A percentile compares a stretch with the other conserved stretches of the same genome.
Conservation (phyloP, 805 yeast genomes). For the Priceomyces carsonii region DNA sequence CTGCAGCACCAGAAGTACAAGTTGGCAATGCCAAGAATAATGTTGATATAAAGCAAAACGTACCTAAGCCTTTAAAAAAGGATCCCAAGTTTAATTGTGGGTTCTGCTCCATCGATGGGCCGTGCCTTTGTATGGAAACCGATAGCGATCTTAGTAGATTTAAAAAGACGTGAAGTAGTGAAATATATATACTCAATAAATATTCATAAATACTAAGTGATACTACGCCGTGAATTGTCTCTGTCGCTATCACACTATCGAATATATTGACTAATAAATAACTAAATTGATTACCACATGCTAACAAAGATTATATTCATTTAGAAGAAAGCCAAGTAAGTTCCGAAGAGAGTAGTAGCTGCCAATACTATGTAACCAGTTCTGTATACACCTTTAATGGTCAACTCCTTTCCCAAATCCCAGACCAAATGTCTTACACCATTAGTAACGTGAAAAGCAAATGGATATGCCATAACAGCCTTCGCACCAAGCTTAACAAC, state of each 20-base stretch:
- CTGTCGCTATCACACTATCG: too few species aligned
- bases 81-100: constrained; percentile 31
- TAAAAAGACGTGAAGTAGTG: too few species aligned
- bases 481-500: constrained; percentile 63
- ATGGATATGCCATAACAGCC: constrained; percentile 74
- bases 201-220: too few species aligned
- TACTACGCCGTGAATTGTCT: too few species aligned
- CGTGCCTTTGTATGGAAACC: constrained; percentile 44
- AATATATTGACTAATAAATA: constrained; percentile 1
- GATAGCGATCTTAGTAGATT: constrained; percentile 20
- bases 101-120: constrained; percentile 38
- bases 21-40: too few species aligned
- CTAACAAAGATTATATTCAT: constrained; percentile 4
- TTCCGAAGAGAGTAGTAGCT: constrained; percentile 56
- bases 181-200: too few species aligned
- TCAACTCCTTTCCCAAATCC: constrained; percentile 84
- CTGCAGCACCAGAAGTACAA: too few species aligned
- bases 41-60: not conserved
- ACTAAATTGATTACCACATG: too few species aligned
- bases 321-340: constrained; percentile 52
- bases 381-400: constrained; percentile 84
- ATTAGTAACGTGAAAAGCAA: constrained; percentile 81
- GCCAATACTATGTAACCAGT: constrained; percentile 88
- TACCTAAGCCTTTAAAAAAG: constrained; percentile 12
- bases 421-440: constrained; percentile 93